Evolutionary conservation across 768 basidiomycete species (phyloP), one percentile per base, ranked within the genome.

Genomic region (Sistotremastrum niveocremeum): DNA sequence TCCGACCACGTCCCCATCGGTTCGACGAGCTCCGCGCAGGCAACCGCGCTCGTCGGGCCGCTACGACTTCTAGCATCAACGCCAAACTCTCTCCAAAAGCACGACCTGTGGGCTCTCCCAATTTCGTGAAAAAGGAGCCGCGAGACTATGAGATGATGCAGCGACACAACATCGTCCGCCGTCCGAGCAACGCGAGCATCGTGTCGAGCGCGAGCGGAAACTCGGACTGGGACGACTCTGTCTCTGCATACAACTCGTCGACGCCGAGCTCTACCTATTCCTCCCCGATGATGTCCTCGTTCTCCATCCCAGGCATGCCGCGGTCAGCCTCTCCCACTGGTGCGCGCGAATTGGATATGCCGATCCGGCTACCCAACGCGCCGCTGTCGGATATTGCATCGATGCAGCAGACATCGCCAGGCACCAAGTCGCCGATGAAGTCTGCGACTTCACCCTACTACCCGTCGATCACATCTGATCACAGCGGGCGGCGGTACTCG

Each of bases 11-110:
- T 8, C 87, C 87, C 6, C 70, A 88, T 11, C 80, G 86, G 45
- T 89, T 90, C 51, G 87, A 89, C 60, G 87, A 89, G 62, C 73
- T 90, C 37, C 77, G 86, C 4, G 81, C 84, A 0, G 85, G 86
- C n/a, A 81, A 80, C 63, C 88, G 88, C 64, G 77, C 82, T 8
- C 73, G 86, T 49, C 86, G 78, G 63, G 67, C 70, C 52, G 57
- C 60, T 40, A 61, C 64, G 54, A 52, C 45, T 11, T 58, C 52
- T 39, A 49, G 42, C 33, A 50, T 51, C 37, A 56, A 56, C 55
- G 55, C 38, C 54, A 55, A 66, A 56, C 64, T 59, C 56, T 39
- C 55, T 1, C 32, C 57, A 8, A 63, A 64, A 54, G 44, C 61
- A 30, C 69, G 58, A 49, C 64, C 55, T 47, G 56, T 57, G 5